These are phyloP conservation scores for Cladobotryum mycophilum DNA, from an alignment of 2,329 filamentous ascomycete species.

Conservation along the genomic window DNA sequence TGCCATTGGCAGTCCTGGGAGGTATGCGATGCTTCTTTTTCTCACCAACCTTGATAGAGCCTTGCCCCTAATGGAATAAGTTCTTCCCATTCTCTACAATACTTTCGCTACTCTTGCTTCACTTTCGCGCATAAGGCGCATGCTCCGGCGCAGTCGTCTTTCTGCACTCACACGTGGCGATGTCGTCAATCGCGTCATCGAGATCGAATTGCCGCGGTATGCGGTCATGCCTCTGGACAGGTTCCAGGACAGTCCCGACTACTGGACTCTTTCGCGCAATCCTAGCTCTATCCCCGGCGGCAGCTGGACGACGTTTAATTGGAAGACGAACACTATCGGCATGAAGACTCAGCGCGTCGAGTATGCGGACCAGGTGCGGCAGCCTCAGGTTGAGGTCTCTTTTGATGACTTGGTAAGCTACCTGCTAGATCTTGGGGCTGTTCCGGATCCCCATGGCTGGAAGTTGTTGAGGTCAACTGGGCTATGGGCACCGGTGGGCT, in stretches of 20 bases:
- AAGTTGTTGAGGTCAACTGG: slow-evolving; percentile 50
- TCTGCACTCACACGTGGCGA: slow-evolving; percentile 56
- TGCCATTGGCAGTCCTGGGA: slow-evolving; percentile 53
- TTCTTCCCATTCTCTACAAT: slow-evolving; percentile 62
- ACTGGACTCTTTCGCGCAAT: slow-evolving; percentile 50
- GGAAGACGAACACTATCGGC: slow-evolving; percentile 57
- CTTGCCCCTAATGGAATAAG: slow-evolving; percentile 17
- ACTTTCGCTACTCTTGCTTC: slow-evolving; percentile 54
- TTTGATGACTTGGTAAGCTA: slow-evolving; percentile 58
- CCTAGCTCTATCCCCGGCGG: slow-evolving; percentile 53
- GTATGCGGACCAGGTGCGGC: slow-evolving; percentile 51
- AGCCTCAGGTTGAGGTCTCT: slow-evolving; percentile 45
- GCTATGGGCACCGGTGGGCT: slow-evolving; percentile 55
- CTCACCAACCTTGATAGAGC: background rate
- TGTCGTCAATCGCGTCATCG: slow-evolving; percentile 59
- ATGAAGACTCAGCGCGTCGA: slow-evolving; percentile 57
- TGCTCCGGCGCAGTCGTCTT: slow-evolving; percentile 50
- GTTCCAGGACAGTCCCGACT: slow-evolving; percentile 44
- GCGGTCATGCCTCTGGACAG: slow-evolving; percentile 56
- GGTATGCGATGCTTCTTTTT: slow-evolving; percentile 14
- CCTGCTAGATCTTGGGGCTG: slow-evolving; percentile 56
- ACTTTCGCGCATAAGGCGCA: slow-evolving; percentile 53
- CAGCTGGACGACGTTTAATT: slow-evolving; percentile 60
- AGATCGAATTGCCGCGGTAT: slow-evolving; percentile 59
- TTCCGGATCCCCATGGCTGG: slow-evolving; percentile 54